A percentile compares a stretch with the other conserved stretches of the same genome.
Conservation (phyloP, 2,329 filamentous ascomycete genomes). For the Elsinoe fawcettii region DNA sequence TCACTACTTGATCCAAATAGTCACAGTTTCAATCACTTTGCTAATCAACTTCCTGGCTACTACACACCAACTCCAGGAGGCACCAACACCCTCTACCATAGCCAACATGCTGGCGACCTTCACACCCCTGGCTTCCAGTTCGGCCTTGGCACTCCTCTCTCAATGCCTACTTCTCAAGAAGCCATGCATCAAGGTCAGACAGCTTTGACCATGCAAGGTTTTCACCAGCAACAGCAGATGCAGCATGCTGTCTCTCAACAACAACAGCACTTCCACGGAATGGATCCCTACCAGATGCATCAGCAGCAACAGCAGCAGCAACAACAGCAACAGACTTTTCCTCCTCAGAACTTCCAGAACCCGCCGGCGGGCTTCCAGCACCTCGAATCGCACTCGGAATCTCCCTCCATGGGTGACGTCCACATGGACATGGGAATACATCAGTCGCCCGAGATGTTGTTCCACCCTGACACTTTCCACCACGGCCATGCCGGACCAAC, state of each 20-base stretch:
- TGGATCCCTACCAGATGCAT: constrained; percentile 62
- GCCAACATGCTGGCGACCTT: constrained; percentile 68
- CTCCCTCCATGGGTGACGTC: constrained; percentile 55
- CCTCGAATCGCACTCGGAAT: constrained; percentile 61
- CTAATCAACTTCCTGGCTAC: constrained; percentile 71
- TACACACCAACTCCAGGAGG: constrained; percentile 83
- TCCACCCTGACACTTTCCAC: constrained; percentile 43
- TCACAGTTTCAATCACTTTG: constrained; percentile 70
- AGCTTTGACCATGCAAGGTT: constrained; percentile 56
- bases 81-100: constrained; percentile 71
- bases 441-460: constrained; percentile 53
- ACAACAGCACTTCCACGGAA: constrained; percentile 47
- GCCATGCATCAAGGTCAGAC: constrained; percentile 53
- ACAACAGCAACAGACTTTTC: constrained; percentile 48
- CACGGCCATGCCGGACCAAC: constrained; percentile 38
- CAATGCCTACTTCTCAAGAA: constrained; percentile 65
- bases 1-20: constrained; percentile 81
- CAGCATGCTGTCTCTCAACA: constrained; percentile 25
- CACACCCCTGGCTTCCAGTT: constrained; percentile 72
- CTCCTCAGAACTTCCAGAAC: constrained; percentile 72
- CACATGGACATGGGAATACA: constrained; percentile 53
- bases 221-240: constrained; percentile 57
- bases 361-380: constrained; percentile 72
- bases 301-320: constrained; percentile 29
- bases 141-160: constrained; percentile 71